These are phyloP conservation scores for Lignosus rhinocerotis DNA, from an alignment of 1,284 basidiomycete species.

Conservation along the genomic window DNA sequence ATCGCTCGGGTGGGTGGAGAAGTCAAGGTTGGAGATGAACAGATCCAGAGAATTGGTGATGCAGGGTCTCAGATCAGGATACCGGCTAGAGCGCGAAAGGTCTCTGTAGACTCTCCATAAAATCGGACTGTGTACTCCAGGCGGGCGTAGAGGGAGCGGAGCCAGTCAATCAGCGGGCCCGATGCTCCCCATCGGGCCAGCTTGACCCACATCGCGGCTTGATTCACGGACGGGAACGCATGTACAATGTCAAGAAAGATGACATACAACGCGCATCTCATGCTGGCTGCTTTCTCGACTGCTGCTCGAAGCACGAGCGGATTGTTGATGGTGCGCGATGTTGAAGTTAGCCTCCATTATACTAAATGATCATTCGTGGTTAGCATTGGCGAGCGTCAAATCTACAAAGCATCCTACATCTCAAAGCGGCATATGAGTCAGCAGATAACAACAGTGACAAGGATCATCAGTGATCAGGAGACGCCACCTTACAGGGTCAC, in stretches of 20 bases:
- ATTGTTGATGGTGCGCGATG: conserved; percentile 22
- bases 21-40: conserved; percentile 30
- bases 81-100: conserved; percentile 28
- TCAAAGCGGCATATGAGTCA: background rate
- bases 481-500: background rate
- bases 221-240: conserved; percentile 38
- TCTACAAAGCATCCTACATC: too few species aligned
- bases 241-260: too few species aligned
- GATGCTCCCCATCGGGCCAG: conserved; percentile 22
- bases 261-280: conserved; percentile 25
- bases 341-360: too few species aligned
- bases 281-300: conserved; percentile 27
- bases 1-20: conserved; percentile 21
- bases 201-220: conserved; percentile 33
- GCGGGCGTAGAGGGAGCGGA: conserved; percentile 28
- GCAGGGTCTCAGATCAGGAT: conserved; percentile 35
- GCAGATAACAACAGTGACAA: too few species aligned
- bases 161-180: conserved; percentile 36
- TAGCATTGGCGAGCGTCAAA: too few species aligned
- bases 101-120: conserved; percentile 26
- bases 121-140: conserved; percentile 31
- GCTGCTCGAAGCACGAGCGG: conserved; percentile 29
- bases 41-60: conserved; percentile 37
- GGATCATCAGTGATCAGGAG: background rate
- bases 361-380: too few species aligned